phyloP scores from a whole-genome alignment of 441 rosid genomes.

The Euphorbia corollata region DNA sequence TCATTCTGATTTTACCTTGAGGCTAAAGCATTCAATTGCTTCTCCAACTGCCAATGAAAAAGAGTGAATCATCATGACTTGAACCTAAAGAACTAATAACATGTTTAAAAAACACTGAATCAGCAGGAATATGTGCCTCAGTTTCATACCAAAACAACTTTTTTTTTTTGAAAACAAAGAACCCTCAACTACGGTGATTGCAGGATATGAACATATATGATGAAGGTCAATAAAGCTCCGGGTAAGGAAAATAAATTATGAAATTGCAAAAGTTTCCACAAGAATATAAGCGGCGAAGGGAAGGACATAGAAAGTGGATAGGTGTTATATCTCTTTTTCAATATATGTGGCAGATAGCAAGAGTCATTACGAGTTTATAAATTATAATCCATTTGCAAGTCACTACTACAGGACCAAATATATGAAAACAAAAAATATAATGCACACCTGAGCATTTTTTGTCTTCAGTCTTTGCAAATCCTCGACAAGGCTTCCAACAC shows the following conservation, averaged over 20 bases:
- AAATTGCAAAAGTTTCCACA: background rate
- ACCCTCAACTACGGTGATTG: background rate
- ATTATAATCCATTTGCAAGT: background rate
- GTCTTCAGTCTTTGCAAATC: slow-evolving; percentile 66
- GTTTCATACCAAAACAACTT: background rate
- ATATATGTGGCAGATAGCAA: background rate
- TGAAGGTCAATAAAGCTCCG: background rate
- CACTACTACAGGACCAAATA: too few relatives aligned
- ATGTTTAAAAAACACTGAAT: background rate
- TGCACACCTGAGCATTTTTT: slow-evolving; percentile 67
- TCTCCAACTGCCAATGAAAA: slow-evolving; percentile 49
- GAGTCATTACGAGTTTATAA: background rate
- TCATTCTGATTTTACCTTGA: slow-evolving; percentile 35
- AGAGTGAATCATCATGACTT: background rate
- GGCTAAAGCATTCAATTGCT: slow-evolving; percentile 41
- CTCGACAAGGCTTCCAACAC: slow-evolving; percentile 56
- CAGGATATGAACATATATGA: background rate
- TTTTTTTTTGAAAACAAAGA: background rate
- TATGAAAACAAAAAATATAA: slow-evolving; percentile 6
- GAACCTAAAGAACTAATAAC: background rate
- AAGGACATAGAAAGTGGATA: background rate
- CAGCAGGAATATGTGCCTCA: background rate
- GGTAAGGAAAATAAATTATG: background rate
- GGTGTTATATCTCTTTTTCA: background rate
- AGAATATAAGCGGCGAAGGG: background rate